Base-by-base conservation (phyloP, 148 eudicot genomes). In the Camellia lanceoleosa region DNA sequence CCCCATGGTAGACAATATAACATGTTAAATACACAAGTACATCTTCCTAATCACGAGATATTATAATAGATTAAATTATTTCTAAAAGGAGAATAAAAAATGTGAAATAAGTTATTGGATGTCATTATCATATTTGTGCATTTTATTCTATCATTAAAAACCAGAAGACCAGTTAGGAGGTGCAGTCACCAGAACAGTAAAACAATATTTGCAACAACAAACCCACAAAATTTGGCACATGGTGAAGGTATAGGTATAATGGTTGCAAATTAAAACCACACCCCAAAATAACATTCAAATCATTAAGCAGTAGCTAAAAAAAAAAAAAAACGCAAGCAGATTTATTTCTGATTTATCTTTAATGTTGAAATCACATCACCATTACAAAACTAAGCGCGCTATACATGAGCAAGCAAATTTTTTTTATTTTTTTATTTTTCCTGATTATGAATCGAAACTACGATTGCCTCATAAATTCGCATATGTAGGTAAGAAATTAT, bases 171-270 rank as follows among this genome's bases (percentile, higher is more conserved):
- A 71, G 42, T 55, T 63, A 52, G 43, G 60, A 73, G 63, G 38
- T 23, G 59, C 43, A 15, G 62, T 55, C 2, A 5, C 46, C 16
- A 73, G 46, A 55, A 30, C 41, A 38, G 42, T 38, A 6, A 13
- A 73, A 55, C 43, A 73, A 73, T 73, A 42, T 42, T 55, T 73
- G 46, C 46, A 73, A 70, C 42, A 51, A 71, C 59, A 71, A 72
- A 51, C 2, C 30, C 61, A 54, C 10, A 73, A 23, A 73, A 30
- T 38, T 55, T 73, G 76, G 63, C 62, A 55, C 5, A 10, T 55
- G 13, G 61, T 2, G 19, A 2, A 73, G 46, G 16, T 42, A 41
- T 41, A 11, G 13, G 16, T 42, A 41, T 41, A 11, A 14, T 73
- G 23, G n/a, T 0, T 54, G 44, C 75, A 54, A 51, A 51, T 20